Conservation (phyloP, 148 eudicot genomes). For the Vaccinium corymbosum region DNA sequence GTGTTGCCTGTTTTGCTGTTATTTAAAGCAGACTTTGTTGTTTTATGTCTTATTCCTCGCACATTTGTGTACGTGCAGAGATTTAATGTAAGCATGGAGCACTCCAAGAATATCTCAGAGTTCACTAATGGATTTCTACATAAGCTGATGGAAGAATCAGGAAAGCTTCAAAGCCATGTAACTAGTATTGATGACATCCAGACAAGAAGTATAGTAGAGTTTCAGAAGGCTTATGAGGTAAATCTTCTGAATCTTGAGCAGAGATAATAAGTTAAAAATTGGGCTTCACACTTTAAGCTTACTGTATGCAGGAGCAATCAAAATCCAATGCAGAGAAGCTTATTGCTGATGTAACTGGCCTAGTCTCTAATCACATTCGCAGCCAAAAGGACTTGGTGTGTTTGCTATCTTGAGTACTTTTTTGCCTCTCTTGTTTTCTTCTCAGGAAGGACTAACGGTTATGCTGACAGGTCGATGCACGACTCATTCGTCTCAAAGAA, state of each 20-base stretch:
- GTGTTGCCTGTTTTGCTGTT: background rate
- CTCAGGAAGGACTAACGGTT: background rate
- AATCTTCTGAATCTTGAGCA: background rate
- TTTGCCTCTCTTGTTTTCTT: background rate
- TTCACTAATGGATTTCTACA: constrained; percentile 50
- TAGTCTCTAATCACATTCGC: constrained; percentile 63
- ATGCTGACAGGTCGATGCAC: constrained; percentile 63
- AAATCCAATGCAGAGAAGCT: constrained; percentile 77
- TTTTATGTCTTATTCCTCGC: background rate
- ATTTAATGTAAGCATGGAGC: constrained; percentile 53
- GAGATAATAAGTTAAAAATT: background rate
- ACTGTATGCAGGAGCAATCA: constrained; percentile 60
- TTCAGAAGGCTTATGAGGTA: constrained; percentile 81
- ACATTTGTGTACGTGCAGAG: constrained; percentile 42
- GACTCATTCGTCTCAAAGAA: constrained; percentile 57
- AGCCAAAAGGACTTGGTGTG: constrained; percentile 81
- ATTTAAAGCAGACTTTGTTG: background rate
- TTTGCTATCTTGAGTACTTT: constrained; percentile 5
- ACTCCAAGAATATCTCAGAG: constrained; percentile 57
- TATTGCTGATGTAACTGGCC: constrained; percentile 73
- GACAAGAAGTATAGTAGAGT: constrained; percentile 55
- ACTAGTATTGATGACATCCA: constrained; percentile 62
- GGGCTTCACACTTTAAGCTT: constrained; percentile 9
- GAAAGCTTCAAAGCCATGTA: constrained; percentile 59
- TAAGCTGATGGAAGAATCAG: constrained; percentile 57